These are phyloP conservation scores for Lupinus albus DNA, from an alignment of 306 rosid species.

Conservation along the genomic window DNA sequence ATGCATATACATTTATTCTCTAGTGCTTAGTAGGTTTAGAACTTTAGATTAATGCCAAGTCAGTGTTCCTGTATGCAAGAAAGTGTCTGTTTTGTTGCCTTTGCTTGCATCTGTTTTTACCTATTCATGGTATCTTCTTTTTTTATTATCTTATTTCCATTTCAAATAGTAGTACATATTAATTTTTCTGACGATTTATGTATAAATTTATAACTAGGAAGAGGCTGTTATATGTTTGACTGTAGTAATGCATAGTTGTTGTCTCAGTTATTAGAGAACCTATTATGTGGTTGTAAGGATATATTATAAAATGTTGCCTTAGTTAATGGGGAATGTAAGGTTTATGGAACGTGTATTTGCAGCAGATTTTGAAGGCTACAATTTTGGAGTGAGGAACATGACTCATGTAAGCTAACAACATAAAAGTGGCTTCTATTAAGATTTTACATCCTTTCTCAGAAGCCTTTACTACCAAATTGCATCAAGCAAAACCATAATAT, in stretches of 20 bases:
- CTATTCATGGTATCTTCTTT: conserved; percentile 38
- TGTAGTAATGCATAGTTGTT: not conserved
- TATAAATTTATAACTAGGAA: conserved; percentile 9
- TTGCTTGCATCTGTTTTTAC: conserved; percentile 34
- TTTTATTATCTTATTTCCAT: conserved; percentile 13
- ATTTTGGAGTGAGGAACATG: too few relatives aligned
- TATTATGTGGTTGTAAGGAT: not conserved
- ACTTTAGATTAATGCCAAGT: conserved; percentile 41
- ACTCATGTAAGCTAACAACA: too few relatives aligned
- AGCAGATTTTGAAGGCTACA: too few relatives aligned
- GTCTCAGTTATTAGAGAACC: not conserved
- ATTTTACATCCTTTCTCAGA: too few relatives aligned
- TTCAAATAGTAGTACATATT: conserved; percentile 37
- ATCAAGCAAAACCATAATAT: too few relatives aligned
- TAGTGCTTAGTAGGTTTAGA: conserved; percentile 55
- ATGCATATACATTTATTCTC: conserved; percentile 41
- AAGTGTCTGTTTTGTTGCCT: conserved; percentile 24
- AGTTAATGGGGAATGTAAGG: not conserved
- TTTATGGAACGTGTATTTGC: not conserved
- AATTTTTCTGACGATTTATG: conserved; percentile 18
- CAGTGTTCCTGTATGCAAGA: conserved; percentile 37
- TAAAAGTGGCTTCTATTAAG: too few relatives aligned
- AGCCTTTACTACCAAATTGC: too few relatives aligned
- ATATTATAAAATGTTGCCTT: not conserved
- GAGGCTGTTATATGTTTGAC: not conserved